A percentile compares a stretch with the other conserved stretches of the same genome.
Conservation (phyloP, 2,329 filamentous ascomycete species). For the Thielaviopsis punctulata region DNA sequence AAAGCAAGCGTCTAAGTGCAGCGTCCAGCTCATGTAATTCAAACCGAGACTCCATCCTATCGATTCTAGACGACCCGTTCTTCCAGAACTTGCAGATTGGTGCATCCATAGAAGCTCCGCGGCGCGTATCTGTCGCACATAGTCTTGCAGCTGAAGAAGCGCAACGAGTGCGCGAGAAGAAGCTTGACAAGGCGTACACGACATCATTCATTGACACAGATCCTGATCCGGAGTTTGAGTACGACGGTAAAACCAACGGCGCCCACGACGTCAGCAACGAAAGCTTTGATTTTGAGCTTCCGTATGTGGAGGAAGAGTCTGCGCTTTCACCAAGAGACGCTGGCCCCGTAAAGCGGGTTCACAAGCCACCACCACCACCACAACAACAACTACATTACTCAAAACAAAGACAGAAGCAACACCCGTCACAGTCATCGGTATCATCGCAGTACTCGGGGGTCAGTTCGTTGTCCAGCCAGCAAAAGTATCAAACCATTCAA, state of each 20-base stretch:
- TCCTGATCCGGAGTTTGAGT: conserved; percentile 15
- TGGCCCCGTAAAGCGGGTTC: conserved; percentile 1
- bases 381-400: background rate
- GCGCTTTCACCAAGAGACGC: conserved; percentile 8
- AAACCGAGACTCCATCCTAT: conserved; percentile 31
- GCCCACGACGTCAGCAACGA: conserved; percentile 22
- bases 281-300: background rate
- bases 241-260: conserved; percentile 13
- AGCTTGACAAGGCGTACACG: conserved; percentile 8
- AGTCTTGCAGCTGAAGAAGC: conserved; percentile 4
- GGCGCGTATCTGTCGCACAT: conserved; percentile 19
- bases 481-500: background rate
- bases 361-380: background rate
- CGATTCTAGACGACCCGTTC: conserved; percentile 38
- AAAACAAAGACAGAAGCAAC: background rate
- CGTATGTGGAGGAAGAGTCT: conserved; percentile 13
- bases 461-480: background rate
- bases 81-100: conserved; percentile 23
- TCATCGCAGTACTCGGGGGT: background rate
- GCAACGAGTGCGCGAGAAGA: background rate
- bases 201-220: conserved; percentile 14
- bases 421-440: background rate
- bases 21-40: background rate
- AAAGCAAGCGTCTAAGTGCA: background rate
- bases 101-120: background rate